Evolutionary conservation across 768 basidiomycete genomes (phyloP).

Genomic region (Russula lepida): DNA sequence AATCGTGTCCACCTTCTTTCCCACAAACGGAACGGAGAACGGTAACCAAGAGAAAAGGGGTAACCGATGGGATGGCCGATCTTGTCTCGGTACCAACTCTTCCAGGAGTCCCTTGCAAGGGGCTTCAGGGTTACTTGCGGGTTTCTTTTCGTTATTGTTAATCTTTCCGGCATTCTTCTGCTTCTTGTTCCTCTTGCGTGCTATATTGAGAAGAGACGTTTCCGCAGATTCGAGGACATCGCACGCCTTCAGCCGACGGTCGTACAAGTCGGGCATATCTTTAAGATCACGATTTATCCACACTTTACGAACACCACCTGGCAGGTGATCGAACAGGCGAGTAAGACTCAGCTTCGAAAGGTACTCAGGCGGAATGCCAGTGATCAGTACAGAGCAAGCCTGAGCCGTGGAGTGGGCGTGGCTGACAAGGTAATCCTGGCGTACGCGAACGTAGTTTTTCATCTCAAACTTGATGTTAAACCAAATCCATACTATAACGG

Average conservation of each 20-base stretch:
- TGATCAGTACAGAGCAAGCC: constrained; percentile 85
- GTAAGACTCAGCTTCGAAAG: constrained; percentile 61
- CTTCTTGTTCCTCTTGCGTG: constrained; percentile 56
- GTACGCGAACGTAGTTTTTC: constrained; percentile 64
- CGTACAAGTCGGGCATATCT: constrained; percentile 75
- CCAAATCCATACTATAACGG: constrained; percentile 66
- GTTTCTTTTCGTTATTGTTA: constrained; percentile 18
- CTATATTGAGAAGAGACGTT: constrained; percentile 65
- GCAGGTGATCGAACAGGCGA: constrained; percentile 69
- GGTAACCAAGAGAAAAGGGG: constrained; percentile 41
- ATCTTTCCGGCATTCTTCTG: constrained; percentile 39
- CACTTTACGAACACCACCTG: constrained; percentile 83
- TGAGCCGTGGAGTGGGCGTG: constrained; percentile 68
- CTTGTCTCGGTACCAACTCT: constrained; percentile 52
- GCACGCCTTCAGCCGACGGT: constrained; percentile 64
- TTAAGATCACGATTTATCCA: constrained; percentile 91
- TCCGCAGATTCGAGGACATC: constrained; percentile 83
- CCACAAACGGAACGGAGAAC: constrained; percentile 55
- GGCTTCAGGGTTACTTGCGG: constrained; percentile 27
- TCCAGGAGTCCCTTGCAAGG: constrained; percentile 25
- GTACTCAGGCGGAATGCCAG: constrained; percentile 76
- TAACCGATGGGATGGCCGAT: constrained; percentile 77
- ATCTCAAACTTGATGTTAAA: constrained; percentile 78
- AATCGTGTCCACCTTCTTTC: constrained; percentile 88
- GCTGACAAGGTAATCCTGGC: constrained; percentile 77